phyloP scores from a whole-genome alignment of 129 eudicot genomes.

The Logfia minima region DNA sequence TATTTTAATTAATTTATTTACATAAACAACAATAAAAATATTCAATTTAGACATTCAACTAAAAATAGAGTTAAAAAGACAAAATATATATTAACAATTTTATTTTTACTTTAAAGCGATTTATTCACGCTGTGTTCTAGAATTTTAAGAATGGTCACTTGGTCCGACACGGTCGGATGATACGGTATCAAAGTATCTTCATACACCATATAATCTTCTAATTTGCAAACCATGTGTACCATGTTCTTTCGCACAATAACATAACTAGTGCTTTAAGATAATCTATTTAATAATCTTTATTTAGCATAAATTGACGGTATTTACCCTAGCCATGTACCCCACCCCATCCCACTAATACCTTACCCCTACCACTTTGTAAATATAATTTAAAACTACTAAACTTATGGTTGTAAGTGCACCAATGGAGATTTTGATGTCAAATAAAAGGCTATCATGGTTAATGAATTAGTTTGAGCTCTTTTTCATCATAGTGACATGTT shows the following conservation, averaged over 20 bases:
- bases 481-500: slow-evolving; percentile 40
- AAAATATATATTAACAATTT: too few relatives aligned
- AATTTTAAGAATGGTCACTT: not conserved
- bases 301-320: slow-evolving; percentile 17
- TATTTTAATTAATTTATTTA: too few relatives aligned
- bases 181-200: not conserved
- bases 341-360: slow-evolving; percentile 1
- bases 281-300: slow-evolving; percentile 22
- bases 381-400: slow-evolving; percentile 13
- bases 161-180: not conserved
- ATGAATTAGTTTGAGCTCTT: slow-evolving; percentile 37
- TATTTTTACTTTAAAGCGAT: too few relatives aligned
- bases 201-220: not conserved
- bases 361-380: slow-evolving; percentile 17
- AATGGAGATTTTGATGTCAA: slow-evolving; percentile 36
- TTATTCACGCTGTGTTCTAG: too few relatives aligned
- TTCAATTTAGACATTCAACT: too few relatives aligned
- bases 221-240: slow-evolving; percentile 25
- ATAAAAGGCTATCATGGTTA: slow-evolving; percentile 35
- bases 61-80: too few relatives aligned
- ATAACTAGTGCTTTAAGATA: slow-evolving; percentile 29
- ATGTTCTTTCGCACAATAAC: slow-evolving; percentile 14
- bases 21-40: too few relatives aligned
- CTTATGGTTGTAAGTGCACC: slow-evolving; percentile 36
- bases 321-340: not conserved